Base-by-base conservation (phyloP, 2,329 filamentous ascomycete genomes). In the Diplocarpon rosae region DNA sequence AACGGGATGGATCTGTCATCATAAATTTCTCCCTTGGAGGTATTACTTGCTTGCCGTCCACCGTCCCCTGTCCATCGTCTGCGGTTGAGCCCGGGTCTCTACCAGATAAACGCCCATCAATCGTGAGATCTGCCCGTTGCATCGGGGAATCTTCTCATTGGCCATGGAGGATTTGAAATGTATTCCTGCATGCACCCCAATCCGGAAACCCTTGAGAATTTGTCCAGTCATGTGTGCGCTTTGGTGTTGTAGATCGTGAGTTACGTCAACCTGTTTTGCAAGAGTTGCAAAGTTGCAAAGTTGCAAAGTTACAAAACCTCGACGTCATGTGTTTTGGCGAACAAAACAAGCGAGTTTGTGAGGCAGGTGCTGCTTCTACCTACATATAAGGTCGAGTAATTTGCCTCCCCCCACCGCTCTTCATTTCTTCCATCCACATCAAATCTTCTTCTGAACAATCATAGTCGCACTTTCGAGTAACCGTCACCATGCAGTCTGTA, bases 401-500 rank as follows among this genome's bases (percentile, higher is more conserved):
- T 27, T 28, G 1, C 13, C 39, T 5, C 39, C 20, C 27, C 33
- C 27, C 17, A 34, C 7, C 7, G 20, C 20, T 7, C 20, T 24
- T 7, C 20, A 7, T 24, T 24, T 24, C 20, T 24, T 24, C 20
- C 20, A 24, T 24, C 20, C 20, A 24, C 39, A 12, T 35, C 31
- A 5, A 17, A 13, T 28, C 36, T 28, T 38, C 20, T 7, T 24
- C 7, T 3, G 4, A 24, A 24, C 16, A 2, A 33, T 37, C 38
- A 27, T 27, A 31, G 20, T 7, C 20, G 7, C 11, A 17, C 31
- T 14, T 20, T 24, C 16, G 15, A 37, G n/a, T 16, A 33, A 33
- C 9, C 2, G 33, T 24, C 39, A 41, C 15, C n/a, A 66, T 50
- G 65, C 60, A 48, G 52, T 53, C 42, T 48, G 49, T 43, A 7